A percentile compares a stretch with the other conserved stretches of the same genome.
phyloP scores from a whole-genome alignment of 306 rosid species.

The Pyrus pyrifolia region DNA sequence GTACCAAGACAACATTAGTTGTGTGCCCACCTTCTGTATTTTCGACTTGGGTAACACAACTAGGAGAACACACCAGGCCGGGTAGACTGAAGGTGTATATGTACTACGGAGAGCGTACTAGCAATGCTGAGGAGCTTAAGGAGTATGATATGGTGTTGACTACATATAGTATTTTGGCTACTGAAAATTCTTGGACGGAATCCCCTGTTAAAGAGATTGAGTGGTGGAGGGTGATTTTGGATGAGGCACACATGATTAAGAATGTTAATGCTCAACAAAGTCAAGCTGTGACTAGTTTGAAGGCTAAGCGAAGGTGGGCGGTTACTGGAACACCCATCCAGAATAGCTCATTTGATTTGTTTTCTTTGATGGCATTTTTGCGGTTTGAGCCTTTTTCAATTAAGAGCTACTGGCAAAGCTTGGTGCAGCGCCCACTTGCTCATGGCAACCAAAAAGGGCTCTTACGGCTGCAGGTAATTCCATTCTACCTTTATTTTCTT shows the following conservation, averaged over 20 bases:
- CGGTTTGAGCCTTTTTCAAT: slow-evolving; percentile 68
- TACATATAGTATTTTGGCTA: slow-evolving; percentile 49
- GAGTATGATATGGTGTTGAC: slow-evolving; percentile 68
- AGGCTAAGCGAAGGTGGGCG: slow-evolving; percentile 64
- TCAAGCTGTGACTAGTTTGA: slow-evolving; percentile 38
- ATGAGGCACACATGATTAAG: slow-evolving; percentile 77
- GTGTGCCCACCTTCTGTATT: slow-evolving; percentile 84
- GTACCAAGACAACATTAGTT: slow-evolving; percentile 41
- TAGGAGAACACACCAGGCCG: slow-evolving; percentile 48
- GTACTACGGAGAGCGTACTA: slow-evolving; percentile 70
- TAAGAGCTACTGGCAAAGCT: slow-evolving; percentile 54
- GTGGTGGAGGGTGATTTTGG: slow-evolving; percentile 78
- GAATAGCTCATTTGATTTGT: slow-evolving; percentile 64
- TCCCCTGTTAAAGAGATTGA: slow-evolving; percentile 37
- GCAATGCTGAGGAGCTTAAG: slow-evolving; percentile 36
- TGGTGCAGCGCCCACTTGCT: slow-evolving; percentile 66
- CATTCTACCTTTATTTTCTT: background rate
- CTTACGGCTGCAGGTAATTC: slow-evolving; percentile 65
- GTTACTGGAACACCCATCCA: slow-evolving; percentile 83
- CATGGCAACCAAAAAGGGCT: slow-evolving; percentile 40
- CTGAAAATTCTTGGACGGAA: slow-evolving; percentile 14
- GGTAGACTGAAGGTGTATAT: slow-evolving; percentile 54
- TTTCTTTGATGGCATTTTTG: slow-evolving; percentile 69
- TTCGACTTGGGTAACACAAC: slow-evolving; percentile 57
- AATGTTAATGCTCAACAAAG: slow-evolving; percentile 49